Evolutionary conservation across 805 yeast genomes (phyloP), one percentile per base, ranked within the genome.

Genomic region (Candida ipomoeae): DNA sequence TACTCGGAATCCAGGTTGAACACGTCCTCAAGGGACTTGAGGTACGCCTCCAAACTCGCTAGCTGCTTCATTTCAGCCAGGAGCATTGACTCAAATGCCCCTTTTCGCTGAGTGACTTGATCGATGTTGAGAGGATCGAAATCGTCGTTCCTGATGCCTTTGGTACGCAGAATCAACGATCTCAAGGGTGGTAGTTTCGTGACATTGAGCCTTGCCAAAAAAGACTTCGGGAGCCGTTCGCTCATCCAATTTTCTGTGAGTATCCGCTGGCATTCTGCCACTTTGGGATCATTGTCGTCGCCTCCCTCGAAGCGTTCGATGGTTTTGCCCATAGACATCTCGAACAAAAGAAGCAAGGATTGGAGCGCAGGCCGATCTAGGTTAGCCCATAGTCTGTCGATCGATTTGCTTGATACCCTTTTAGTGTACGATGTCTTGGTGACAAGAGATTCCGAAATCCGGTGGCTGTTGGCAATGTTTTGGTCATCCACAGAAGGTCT

Each of bases 11-110:
- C 78, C 64, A 62, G 67, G 42, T 64, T 57, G 55, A 62, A 64
- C 23, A 55, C 54, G 34, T 53, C 48, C 26, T 66, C 53, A 5
- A 64, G 50, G 17, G 63, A 61, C 10, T 57, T 55, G 43, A 61
- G 59, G 50, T 67, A 59, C 7, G 53, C 51, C 45, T 69, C 65
- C 15, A 73, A 57, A 8, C 68, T 72, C 33, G 60, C 54, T 37
- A 72, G 58, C 51, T 72, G 77, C 45, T 67, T 67, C 34, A 65
- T 40, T 52, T 73, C 78, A 2, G 77, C 76, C 69, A 62, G 68
- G 15, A 73, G 57, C 48, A 68, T 65, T 13, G 74, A 66, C 49
- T 73, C 77, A 15, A 50, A 44, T 10, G 47, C 41, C 7, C 49
- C 43, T 39, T 51, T 55, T 18, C 50, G 31, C 41, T 46, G 57